A percentile compares a stretch with the other conserved stretches of the same genome.
These are phyloP conservation scores for Epichloe hybrida DNA, from an alignment of 2,329 filamentous ascomycete species.

Conservation along the genomic window DNA sequence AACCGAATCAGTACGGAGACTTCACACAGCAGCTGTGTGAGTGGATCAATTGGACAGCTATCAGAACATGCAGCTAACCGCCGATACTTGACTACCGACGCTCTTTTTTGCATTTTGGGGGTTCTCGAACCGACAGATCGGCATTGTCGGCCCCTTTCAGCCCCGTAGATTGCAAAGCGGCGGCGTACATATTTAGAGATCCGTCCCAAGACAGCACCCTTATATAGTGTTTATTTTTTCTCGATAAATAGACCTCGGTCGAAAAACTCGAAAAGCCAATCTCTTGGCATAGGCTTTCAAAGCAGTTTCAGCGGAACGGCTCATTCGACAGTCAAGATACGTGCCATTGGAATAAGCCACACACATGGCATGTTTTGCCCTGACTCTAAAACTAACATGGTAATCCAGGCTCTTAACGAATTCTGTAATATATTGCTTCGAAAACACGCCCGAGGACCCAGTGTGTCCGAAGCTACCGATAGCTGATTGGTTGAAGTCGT, in stretches of 20 bases:
- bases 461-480: neutral
- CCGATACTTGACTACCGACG: too few species aligned
- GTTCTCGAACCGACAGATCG: neutral
- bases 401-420: neutral
- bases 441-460: neutral
- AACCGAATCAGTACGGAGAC: neutral
- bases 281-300: too few species aligned
- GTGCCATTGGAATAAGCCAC: neutral
- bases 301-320: neutral
- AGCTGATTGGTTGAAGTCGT: neutral
- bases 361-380: neutral
- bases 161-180: neutral
- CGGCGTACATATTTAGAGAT: neutral
- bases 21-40: neutral
- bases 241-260: neutral
- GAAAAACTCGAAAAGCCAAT: neutral
- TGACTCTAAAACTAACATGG: neutral
- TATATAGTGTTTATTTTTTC: neutral
- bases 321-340: neutral
- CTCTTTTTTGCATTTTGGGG: too few species aligned
- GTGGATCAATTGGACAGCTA: neutral
- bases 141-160: slow-evolving; percentile 3
- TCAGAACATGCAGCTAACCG: too few species aligned
- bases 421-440: neutral
- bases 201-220: neutral